Conservation (phyloP, 2,329 filamentous ascomycete species). For the Fusarium solani-melongenae region DNA sequence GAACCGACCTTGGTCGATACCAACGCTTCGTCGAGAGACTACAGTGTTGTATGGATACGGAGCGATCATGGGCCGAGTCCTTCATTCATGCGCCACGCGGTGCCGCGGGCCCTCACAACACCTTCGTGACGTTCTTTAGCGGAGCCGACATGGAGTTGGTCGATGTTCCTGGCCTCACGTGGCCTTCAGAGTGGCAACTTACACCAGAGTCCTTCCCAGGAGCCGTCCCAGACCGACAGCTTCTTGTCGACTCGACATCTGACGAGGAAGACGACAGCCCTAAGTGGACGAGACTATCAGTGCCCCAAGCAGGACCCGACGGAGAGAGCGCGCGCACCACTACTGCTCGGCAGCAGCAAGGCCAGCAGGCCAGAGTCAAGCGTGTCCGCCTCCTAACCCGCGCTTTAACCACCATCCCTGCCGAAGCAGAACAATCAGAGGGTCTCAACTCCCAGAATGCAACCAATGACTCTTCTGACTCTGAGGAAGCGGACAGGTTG, state of each 20-base stretch:
- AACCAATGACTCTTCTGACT: constrained; percentile 22
- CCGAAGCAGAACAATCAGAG: neutral
- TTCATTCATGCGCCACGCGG: constrained; percentile 38
- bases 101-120: constrained; percentile 47
- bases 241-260: constrained; percentile 16
- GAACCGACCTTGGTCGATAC: constrained; percentile 17
- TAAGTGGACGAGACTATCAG: constrained; percentile 27
- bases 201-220: constrained; percentile 28
- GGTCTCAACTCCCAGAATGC: neutral
- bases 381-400: constrained; percentile 46
- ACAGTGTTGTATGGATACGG: constrained; percentile 58
- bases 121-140: constrained; percentile 45
- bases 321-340: neutral
- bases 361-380: constrained; percentile 35
- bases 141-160: constrained; percentile 8
- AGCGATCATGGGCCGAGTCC: constrained; percentile 51
- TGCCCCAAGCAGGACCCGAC: neutral
- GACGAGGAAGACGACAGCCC: constrained; percentile 33
- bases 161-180: constrained; percentile 24
- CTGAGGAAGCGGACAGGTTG: constrained; percentile 48
- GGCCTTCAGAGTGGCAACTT: constrained; percentile 44
- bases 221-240: constrained; percentile 8
- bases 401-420: constrained; percentile 43
- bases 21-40: constrained; percentile 44
- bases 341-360: neutral